Evolutionary conservation across 1,284 basidiomycete species (phyloP), one percentile per base, ranked within the genome.

Genomic region (Marasmius tenuissimus): DNA sequence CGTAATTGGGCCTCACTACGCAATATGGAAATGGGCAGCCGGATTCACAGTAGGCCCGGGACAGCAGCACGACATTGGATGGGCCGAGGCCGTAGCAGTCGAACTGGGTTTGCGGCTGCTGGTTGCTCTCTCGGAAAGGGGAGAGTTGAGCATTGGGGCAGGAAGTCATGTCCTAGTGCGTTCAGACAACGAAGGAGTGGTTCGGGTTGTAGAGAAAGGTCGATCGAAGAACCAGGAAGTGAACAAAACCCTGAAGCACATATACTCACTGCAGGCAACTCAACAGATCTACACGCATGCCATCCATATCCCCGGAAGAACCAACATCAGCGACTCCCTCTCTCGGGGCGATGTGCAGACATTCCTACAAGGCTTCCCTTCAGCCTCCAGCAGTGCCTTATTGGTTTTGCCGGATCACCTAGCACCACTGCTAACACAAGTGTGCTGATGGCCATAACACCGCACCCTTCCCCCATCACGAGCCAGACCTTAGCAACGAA

Each of bases 21-120:
- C 63, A 0, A 68, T 69, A 0, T 79, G 77, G 78, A 34, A 35
- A 0, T 77, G 69, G 69, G 68, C 71, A 1, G 59, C 63, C 0
- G 75, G 73, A 1, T 11, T 40, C 34, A 18, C 35, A 10, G 38
- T 57, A 3, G 55, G 55, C 1, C 55, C 35, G 10, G 38, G 38
- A 9, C 9, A 57, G 16, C 18, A 14, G 3, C 38, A 16, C 63
- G 53, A 55, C 49, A 59, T 34, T n/a, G 38, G 40, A 5, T 57
- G 37, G 53, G 54, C 54, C 9, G 20, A 57, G 22, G 55, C 18
- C 7, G 55, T 57, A 39, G 55, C 55, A 6, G 35, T 57, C 35
- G 55, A 57, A 20, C 55, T 52, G 11, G 45, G 42, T 18, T 18
- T 45, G 18, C 12, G 12, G 14, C 42, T 45, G 5, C 42, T 45